These are phyloP conservation scores for Trametes versicolor DNA, from an alignment of 1,284 basidiomycete genomes.

Conservation along the genomic window DNA sequence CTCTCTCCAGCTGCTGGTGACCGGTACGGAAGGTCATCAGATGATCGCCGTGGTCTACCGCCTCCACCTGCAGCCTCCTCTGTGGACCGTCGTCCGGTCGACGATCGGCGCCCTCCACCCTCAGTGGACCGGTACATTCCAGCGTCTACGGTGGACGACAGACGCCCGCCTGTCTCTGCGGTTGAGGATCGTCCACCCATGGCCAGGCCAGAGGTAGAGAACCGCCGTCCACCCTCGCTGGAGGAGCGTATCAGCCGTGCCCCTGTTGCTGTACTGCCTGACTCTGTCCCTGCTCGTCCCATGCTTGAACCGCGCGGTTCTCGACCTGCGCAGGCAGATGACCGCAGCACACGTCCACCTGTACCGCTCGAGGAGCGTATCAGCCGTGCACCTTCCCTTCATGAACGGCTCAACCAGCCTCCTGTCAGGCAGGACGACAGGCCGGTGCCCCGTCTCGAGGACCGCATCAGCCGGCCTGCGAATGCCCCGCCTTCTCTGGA, in stretches of 20 bases:
- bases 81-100: constrained; percentile 17
- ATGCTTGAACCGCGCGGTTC: constrained; percentile 36
- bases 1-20: constrained; percentile 25
- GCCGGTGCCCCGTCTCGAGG: constrained; percentile 31
- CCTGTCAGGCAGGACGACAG: constrained; percentile 34
- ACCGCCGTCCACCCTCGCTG: constrained; percentile 26
- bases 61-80: constrained; percentile 13
- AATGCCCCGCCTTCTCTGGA: constrained; percentile 33
- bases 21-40: constrained; percentile 21
- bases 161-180: constrained; percentile 23
- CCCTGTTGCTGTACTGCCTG: constrained; percentile 21
- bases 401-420: constrained; percentile 41
- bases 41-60: constrained; percentile 26
- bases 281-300: constrained; percentile 28
- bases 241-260: constrained; percentile 36
- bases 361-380: constrained; percentile 44
- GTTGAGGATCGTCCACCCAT: constrained; percentile 27
- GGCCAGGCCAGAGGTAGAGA: constrained; percentile 27
- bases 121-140: constrained; percentile 12
- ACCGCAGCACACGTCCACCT: constrained; percentile 31
- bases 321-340: constrained; percentile 32
- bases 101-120: constrained; percentile 27
- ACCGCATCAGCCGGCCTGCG: constrained; percentile 34
- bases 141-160: constrained; percentile 20
- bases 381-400: constrained; percentile 39